Conservation (phyloP, 192 early-diverging fungal species). For the Entophlyctis luteolus region DNA sequence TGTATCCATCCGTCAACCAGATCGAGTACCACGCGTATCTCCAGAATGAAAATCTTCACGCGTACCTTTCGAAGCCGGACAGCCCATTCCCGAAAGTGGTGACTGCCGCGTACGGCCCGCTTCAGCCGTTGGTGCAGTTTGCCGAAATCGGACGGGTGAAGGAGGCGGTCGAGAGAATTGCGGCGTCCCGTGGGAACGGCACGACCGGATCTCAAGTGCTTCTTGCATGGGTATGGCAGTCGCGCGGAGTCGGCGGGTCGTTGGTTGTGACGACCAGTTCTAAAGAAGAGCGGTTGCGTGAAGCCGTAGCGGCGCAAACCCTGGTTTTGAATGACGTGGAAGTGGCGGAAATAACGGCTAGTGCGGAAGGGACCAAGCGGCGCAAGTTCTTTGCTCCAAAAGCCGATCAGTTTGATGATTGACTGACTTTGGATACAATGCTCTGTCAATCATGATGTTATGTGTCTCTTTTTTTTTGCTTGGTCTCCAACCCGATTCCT, state of each 20-base stretch:
- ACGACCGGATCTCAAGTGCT: constrained; percentile 15
- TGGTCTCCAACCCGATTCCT: no score
- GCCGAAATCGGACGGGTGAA: constrained; percentile 3
- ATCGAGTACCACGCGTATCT: constrained; percentile 38
- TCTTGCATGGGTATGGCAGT: constrained; percentile 20
- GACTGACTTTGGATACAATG: no score
- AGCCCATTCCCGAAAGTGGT: constrained; percentile 14
- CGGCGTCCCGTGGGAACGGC: neutral
- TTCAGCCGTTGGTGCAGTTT: constrained; percentile 35
- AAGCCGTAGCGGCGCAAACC: constrained; percentile 14
- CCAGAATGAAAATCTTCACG: constrained; percentile 9
- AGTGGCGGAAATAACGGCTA: neutral
- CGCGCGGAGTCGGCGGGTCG: neutral
- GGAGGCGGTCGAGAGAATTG: neutral
- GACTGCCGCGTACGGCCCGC: constrained; percentile 39
- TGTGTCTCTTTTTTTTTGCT: no score
- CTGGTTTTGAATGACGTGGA: neutral
- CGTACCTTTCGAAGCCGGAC: neutral
- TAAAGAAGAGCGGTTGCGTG: constrained; percentile 21
- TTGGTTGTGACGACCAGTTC: constrained; percentile 21
- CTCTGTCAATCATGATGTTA: no score
- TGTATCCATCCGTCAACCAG: constrained; percentile 17
- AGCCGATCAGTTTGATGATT: no score
- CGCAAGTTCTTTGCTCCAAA: no score
- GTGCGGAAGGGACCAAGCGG: no score